Evolutionary conservation across 371 early-diverging fungal genomes (phyloP).

Genomic region (Globomyces sp.): DNA sequence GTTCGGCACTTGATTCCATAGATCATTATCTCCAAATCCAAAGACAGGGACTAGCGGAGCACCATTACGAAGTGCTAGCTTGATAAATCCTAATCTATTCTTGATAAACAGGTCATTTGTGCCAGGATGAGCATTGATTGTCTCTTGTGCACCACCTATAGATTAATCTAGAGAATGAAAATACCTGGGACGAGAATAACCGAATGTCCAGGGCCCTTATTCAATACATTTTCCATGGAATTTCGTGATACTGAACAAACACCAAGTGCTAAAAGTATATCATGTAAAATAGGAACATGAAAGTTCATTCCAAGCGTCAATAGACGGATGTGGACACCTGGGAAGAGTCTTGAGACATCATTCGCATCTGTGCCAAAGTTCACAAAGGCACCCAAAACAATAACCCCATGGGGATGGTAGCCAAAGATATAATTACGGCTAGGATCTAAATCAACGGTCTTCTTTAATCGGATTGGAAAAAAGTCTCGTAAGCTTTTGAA

Average conservation of each 20-base stretch:
- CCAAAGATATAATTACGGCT: slow-evolving; percentile 55
- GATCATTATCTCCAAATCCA: slow-evolving; percentile 54
- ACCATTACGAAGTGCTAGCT: slow-evolving; percentile 36
- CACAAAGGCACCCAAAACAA: slow-evolving; percentile 74
- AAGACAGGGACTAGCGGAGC: slow-evolving; percentile 50
- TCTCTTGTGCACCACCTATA: slow-evolving; percentile 52
- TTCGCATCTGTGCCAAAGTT: slow-evolving; percentile 67
- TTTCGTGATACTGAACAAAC: slow-evolving; percentile 69
- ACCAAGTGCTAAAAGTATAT: slow-evolving; percentile 69
- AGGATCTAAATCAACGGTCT: slow-evolving; percentile 76
- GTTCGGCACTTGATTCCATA: slow-evolving; percentile 49
- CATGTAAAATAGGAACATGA: slow-evolving; percentile 42
- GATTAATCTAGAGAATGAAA: not conserved
- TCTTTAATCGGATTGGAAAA: slow-evolving; percentile 60
- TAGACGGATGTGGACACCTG: slow-evolving; percentile 41
- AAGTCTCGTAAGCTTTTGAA: slow-evolving; percentile 68
- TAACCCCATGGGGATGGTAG: slow-evolving; percentile 55
- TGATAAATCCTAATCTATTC: slow-evolving; percentile 45
- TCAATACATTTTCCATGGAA: slow-evolving; percentile 71
- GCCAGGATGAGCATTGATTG: slow-evolving; percentile 37
- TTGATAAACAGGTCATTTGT: slow-evolving; percentile 43
- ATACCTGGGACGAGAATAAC: slow-evolving; percentile 34
- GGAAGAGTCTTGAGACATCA: slow-evolving; percentile 35
- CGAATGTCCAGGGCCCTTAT: slow-evolving; percentile 72
- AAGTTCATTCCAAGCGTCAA: slow-evolving; percentile 50